Evolutionary conservation across 352 stramenopile genomes (phyloP), one percentile per base, ranked within the genome.

Genomic region (Pythium grandisporangium): DNA sequence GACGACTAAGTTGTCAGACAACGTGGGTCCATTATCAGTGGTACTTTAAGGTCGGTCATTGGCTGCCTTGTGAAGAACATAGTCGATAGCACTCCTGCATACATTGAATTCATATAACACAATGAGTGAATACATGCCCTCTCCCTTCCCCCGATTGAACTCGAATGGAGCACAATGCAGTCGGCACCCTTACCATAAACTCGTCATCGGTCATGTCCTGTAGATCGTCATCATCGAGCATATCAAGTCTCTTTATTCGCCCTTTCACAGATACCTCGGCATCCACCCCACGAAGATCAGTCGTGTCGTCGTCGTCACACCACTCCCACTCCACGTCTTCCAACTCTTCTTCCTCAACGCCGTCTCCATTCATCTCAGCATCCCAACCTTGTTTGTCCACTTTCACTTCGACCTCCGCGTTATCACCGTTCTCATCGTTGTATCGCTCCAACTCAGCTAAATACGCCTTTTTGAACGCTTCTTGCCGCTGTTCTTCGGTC

Each of bases 241-340:
- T 63, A 38, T 79, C 64, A 22, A 91, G 56, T 17, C 59, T 58
- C 51, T 89, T 91, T 16, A 48, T 26, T 12, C 62, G 44, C 8
- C 81, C 81, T 40, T 85, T 83, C 5, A 94, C 78, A 5, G 63
- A 68, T 21, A 92, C 53, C 30, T 89, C 72, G 11, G 61, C 43
- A 23, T 89, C 65, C 8, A 53, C n/a, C n/a, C n/a, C n/a, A n/a
- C n/a, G n/a, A n/a, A n/a, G 58, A 0, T 25, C 27, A 1, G 53
- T 53, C 19, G 53, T 51, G 14, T 77, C 61, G 29, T 77, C 70
- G 14, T 79, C 67, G 30, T 91, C 75, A 48, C 68, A 92, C 68
- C 69, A 84, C 41, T 94, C 81, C 81, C 81, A 94, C 52, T 94
- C 78, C 26, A 86, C 54, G 46, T 87, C 75, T 37, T 86, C 73